Conservation (phyloP, 2,329 filamentous ascomycete genomes). For the Ophiostoma triangulosporum region DNA sequence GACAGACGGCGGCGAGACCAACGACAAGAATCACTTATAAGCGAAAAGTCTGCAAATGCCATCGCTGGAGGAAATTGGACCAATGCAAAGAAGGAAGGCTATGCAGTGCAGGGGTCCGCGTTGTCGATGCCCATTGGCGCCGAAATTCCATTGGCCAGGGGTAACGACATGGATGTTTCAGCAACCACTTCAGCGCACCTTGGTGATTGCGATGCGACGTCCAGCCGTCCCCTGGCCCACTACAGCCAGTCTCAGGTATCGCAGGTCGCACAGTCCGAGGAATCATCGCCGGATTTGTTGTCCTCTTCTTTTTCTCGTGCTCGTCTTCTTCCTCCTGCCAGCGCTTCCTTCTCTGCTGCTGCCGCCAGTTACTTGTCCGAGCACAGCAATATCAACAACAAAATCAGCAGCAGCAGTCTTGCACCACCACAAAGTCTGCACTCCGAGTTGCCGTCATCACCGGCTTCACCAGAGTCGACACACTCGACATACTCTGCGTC, state of each 20-base stretch:
- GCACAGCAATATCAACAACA: not conserved
- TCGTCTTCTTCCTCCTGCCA: conserved; percentile 4
- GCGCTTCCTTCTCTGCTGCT: conserved; percentile 9
- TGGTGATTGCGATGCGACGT: conserved; percentile 24
- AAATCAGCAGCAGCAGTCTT: not conserved
- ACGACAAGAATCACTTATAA: conserved; percentile 1
- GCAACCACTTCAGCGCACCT: conserved; percentile 16
- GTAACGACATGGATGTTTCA: conserved; percentile 30
- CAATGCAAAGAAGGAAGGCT: conserved; percentile 15
- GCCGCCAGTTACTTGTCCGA: conserved; percentile 2
- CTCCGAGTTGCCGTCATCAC: not conserved
- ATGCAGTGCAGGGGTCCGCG: conserved; percentile 21
- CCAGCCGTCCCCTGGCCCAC: conserved; percentile 6
- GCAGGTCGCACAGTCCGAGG: conserved; percentile 9
- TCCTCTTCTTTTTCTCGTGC: not conserved
- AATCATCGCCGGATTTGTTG: not conserved
- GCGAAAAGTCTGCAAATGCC: conserved; percentile 6
- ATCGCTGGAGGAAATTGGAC: conserved; percentile 12
- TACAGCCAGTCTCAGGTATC: conserved; percentile 8
- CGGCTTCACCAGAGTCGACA: not conserved
- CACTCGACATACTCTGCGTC: not conserved
- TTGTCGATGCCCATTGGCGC: conserved; percentile 22
- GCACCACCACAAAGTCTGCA: not conserved
- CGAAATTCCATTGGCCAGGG: conserved; percentile 24
- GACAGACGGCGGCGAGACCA: not conserved